phyloP scores from a whole-genome alignment of 352 stramenopile species.

The Thraustotheca clavata region DNA sequence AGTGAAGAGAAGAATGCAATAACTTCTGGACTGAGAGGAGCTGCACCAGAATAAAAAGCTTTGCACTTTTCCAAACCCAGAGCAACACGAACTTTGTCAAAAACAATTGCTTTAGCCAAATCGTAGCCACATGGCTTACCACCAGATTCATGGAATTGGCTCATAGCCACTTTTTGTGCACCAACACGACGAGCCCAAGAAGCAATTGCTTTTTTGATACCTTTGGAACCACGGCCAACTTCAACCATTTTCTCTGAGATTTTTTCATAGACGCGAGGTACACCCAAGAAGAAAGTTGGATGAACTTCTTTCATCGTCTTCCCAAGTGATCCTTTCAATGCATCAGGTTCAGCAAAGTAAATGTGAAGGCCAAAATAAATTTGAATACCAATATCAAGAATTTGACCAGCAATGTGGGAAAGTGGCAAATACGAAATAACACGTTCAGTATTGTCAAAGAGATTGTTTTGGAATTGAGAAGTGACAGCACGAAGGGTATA shows the following conservation, averaged over 20 bases:
- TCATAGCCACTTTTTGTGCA: conserved; percentile 26
- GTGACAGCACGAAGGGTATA: conserved; percentile 63
- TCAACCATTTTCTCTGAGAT: conserved; percentile 74
- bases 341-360: conserved; percentile 73
- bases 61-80: conserved; percentile 43
- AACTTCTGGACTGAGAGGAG: conserved; percentile 51
- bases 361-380: conserved; percentile 32
- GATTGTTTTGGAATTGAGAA: conserved; percentile 50
- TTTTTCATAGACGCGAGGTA: conserved; percentile 69
- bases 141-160: conserved; percentile 4
- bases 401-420: conserved; percentile 63
- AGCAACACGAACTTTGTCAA: conserved; percentile 30
- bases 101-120: conserved; percentile 35
- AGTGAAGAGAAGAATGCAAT: conserved; percentile 67
- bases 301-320: conserved; percentile 54
- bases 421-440: conserved; percentile 86
- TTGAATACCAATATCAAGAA: conserved; percentile 33
- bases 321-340: conserved; percentile 58
- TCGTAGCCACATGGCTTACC: conserved; percentile 35
- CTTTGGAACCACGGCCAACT: conserved; percentile 30
- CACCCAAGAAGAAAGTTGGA: conserved; percentile 78
- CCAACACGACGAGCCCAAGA: conserved; percentile 43
- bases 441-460: conserved; percentile 61
- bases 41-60: conserved; percentile 38
- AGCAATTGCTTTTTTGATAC: conserved; percentile 46